Evolutionary conservation across 2,329 filamentous ascomycete species (phyloP), one percentile per base, ranked within the genome.

Genomic region (Lachnellula willkommii): DNA sequence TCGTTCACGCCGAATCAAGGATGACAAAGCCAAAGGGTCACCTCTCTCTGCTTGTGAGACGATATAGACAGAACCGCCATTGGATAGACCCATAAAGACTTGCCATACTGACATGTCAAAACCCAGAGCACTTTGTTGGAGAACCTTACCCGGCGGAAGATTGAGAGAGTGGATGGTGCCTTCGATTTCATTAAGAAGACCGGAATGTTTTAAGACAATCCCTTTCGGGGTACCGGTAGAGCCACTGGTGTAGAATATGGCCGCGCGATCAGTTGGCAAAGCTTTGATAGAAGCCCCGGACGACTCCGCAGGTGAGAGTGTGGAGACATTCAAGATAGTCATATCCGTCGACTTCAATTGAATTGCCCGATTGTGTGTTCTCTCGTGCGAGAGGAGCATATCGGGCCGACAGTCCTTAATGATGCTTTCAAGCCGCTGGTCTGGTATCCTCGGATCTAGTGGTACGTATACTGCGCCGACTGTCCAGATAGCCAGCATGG

Each of bases 401-500:
- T 4, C 35, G 24, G 52, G 52, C 17, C 43, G 26, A 17, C 52
- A 54, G 32, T 47, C 36, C 15, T 40, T 20, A 2, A 68, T 65
- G 1, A 75, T 66, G 6, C 56, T 50, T 1, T 63, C 55, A 0
- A 75, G 68, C 1, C 75, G 68, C 5, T 63, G 22, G 0, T 65
- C n/a, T 0, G 69, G 63, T 9, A 65, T 68, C 0, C 63, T 55
- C 0, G 66, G 47, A 52, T 80, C 78, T 0, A 80, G 64, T 2
- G 74, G 74, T 4, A 76, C 65, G 37, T 74, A 74, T 1, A 70
- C 62, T 7, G 65, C 69, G 1, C 75, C 75, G 12, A 73, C 50
- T 0, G 68, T 64, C 52, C 70, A 58, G 40, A 78, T 73, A 7
- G 73, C 77, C 3, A 78, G 67, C 45, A 78, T 57, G 0, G 71